Conservation (phyloP, 1,139 yeast species). For the Suhomyces guaymorum region DNA sequence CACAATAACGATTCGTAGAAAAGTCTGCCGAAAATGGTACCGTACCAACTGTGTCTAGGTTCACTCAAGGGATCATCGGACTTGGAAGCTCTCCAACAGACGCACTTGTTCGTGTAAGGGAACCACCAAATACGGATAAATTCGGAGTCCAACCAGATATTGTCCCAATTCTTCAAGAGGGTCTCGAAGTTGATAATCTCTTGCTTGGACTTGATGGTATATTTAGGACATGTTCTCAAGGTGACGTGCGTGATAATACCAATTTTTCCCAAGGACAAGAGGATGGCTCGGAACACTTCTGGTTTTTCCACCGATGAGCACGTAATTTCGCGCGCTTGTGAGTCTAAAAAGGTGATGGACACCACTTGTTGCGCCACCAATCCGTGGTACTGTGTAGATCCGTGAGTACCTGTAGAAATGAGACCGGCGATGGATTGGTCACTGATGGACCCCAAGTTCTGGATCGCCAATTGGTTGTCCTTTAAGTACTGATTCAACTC, state of each 20-base stretch:
- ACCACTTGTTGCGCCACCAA: constrained; percentile 87
- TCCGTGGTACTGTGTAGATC: constrained; percentile 91
- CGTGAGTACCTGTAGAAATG: constrained; percentile 95
- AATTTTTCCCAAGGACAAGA: constrained; percentile 84
- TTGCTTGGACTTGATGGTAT: constrained; percentile 77
- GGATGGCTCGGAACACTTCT: constrained; percentile 79
- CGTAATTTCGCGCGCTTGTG: constrained; percentile 66
- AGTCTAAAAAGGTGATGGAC: constrained; percentile 67
- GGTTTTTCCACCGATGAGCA: constrained; percentile 71
- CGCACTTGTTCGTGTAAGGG: constrained; percentile 84
- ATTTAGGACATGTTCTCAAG: constrained; percentile 78
- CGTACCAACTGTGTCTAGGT: constrained; percentile 83
- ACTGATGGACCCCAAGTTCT: constrained; percentile 89
- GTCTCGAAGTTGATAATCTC: constrained; percentile 80
- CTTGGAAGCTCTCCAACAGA: constrained; percentile 87
- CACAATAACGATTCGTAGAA: constrained; percentile 79
- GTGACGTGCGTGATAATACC: constrained; percentile 92
- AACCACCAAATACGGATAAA: constrained; percentile 97
- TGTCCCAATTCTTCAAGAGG: constrained; percentile 65
- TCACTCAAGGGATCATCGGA: constrained; percentile 61
- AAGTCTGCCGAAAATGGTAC: constrained; percentile 71
- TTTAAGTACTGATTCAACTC: constrained; percentile 72
- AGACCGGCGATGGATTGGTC: constrained; percentile 95
- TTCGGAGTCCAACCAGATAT: constrained; percentile 87
- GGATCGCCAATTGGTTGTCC: constrained; percentile 70